Evolutionary conservation across 2,329 filamentous ascomycete genomes (phyloP).

Genomic region (Cordyceps javanica): DNA sequence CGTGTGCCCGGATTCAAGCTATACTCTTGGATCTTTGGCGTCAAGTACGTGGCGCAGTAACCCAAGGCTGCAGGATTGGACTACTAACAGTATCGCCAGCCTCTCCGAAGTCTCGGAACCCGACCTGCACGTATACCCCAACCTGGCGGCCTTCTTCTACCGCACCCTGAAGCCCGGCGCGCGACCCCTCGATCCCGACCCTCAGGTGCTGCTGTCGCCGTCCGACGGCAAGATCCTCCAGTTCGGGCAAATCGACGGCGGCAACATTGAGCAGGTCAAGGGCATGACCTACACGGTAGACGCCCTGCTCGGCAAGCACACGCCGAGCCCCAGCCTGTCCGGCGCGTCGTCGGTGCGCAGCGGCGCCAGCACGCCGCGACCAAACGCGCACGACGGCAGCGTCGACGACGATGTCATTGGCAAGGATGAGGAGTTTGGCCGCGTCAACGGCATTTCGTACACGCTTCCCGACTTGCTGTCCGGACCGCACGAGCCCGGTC

Average conservation of each 20-base stretch:
- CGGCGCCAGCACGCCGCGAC: constrained; percentile 18
- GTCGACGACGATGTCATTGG: constrained; percentile 62
- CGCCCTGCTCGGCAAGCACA: constrained; percentile 71
- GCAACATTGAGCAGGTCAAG: constrained; percentile 97
- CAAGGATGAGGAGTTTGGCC: constrained; percentile 86
- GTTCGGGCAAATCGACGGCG: constrained; percentile 84
- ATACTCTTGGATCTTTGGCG: constrained; percentile 87
- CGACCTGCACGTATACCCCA: constrained; percentile 84
- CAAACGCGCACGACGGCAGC: constrained; percentile 33
- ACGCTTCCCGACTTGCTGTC: constrained; percentile 83
- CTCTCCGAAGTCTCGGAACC: constrained; percentile 81
- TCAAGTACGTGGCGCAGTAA: constrained; percentile 46
- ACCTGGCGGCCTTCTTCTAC: constrained; percentile 96
- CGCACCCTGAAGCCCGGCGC: constrained; percentile 84
- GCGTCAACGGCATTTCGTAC: constrained; percentile 92
- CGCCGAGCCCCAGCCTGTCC: constrained; percentile 49
- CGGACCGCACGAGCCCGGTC: constrained; percentile 48
- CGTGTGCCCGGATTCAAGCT: constrained; percentile 86
- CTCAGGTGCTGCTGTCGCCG: constrained; percentile 76
- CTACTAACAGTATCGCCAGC: constrained; percentile 32
- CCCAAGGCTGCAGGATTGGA: not conserved
- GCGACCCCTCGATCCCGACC: constrained; percentile 76
- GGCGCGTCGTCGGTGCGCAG: constrained; percentile 21
- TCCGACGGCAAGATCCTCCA: constrained; percentile 88
- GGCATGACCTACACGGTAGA: constrained; percentile 97